Evolutionary conservation across 768 basidiomycete species (phyloP), one percentile per base, ranked within the genome.

Genomic region (Phylloporus scabripes): DNA sequence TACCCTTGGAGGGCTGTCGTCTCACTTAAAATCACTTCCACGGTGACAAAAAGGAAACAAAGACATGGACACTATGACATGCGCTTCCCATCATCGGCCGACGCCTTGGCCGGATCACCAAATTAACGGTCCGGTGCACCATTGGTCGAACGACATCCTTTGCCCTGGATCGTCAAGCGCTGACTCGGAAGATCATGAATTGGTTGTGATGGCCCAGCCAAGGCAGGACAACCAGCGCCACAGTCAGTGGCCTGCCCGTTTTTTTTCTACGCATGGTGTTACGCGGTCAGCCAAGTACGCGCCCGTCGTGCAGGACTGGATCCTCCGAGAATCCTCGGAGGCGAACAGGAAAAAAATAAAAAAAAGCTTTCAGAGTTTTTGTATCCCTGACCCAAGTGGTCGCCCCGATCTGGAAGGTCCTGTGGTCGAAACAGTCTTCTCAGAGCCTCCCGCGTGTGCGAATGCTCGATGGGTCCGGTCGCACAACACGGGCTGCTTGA

Each of bases 21-120:
- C 32, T 45, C 21, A n/a, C 44, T 33, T 32, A 23, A n/a, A 5
- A 14, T 24, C 32, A 15, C 31, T 28, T 41, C 40, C 24, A 41
- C 20, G 18, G 17, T 18, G 42, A 31, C 20, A 17, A 41, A 43
- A 31, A 32, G 52, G 52, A 12, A 53, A 50, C 17, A 23, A 50
- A 6, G 20, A 29, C 21, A 12, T 39, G 37, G 14, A 41, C 18
- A 34, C 17, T 1, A 21, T 33, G 29, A 26, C 40, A n/a, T 26
- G 1, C n/a, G 9, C 12, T 26, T n/a, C 24, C 23, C 21, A n/a
- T 11, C 14, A n/a, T 44, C 42, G 31, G 42, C 42, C 31, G 31
- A 44, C 5, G 8, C 6, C 14, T 18, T 31, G 42, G 12, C 42
- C 42, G 42, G 42, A 33, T 7, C 20, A 10, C 12, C 31, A 32